Evolutionary conservation across 768 basidiomycete species (phyloP).

Genomic region (Pholiota conissans): DNA sequence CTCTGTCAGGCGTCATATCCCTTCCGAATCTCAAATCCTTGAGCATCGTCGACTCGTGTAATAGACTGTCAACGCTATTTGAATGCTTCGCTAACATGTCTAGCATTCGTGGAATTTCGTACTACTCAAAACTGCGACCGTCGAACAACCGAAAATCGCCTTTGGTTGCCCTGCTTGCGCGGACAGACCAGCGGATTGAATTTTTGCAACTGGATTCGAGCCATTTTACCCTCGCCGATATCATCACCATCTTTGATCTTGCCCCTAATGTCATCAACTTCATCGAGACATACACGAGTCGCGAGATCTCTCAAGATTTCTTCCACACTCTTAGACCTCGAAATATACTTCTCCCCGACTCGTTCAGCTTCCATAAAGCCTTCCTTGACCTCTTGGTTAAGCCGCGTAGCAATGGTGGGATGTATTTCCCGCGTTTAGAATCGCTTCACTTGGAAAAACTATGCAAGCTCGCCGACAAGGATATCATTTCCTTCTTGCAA

Average conservation of each 20-base stretch:
- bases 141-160: constrained; percentile 7
- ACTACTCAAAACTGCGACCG: constrained; percentile 11
- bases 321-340: too few species aligned
- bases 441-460: background rate
- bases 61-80: constrained; percentile 4
- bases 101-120: constrained; percentile 6
- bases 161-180: constrained; percentile 9
- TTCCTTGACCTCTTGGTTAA: constrained; percentile 11
- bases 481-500: background rate
- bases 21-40: constrained; percentile 13
- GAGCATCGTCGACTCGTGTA: constrained; percentile 8
- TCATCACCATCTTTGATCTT: constrained; percentile 7
- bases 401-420: background rate
- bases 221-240: constrained; percentile 12
- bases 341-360: background rate
- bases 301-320: too few species aligned
- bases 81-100: constrained; percentile 8
- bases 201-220: constrained; percentile 9
- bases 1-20: background rate
- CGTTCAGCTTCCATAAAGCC: background rate
- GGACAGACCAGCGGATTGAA: constrained; percentile 5
- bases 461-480: background rate
- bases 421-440: background rate
- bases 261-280: too few species aligned
- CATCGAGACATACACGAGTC: too few species aligned